Evolutionary conservation across 352 stramenopile genomes (phyloP).

Genomic region (Phytophthora macrochlamydospora): DNA sequence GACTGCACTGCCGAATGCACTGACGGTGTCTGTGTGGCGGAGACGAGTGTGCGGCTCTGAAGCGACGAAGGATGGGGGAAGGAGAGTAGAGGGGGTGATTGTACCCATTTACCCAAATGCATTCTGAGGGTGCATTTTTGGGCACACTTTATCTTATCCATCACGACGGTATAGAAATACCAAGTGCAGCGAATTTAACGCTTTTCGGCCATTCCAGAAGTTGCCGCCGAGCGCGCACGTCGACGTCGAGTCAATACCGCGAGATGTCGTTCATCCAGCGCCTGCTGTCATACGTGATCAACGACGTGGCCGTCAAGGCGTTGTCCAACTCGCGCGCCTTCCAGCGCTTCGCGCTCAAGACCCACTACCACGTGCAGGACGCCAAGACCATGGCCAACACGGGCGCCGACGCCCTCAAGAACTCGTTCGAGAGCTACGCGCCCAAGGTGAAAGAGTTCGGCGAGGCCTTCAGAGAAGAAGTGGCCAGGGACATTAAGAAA

Average conservation of each 20-base stretch:
- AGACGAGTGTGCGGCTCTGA: constrained; percentile 21
- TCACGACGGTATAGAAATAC: no score
- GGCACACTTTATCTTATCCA: background rate
- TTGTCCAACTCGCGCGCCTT: constrained; percentile 82
- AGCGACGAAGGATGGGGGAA: constrained; percentile 24
- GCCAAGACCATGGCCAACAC: constrained; percentile 74
- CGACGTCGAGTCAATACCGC: background rate
- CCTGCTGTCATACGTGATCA: constrained; percentile 80
- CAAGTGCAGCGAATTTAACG: no score
- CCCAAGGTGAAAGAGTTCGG: constrained; percentile 83
- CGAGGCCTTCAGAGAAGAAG: constrained; percentile 72
- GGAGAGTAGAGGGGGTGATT: constrained; percentile 14
- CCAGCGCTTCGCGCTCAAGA: constrained; percentile 87
- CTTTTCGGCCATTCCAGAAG: constrained; percentile 25
- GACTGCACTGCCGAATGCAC: background rate
- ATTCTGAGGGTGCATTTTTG: constrained; percentile 20
- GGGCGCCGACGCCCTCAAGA: constrained; percentile 50
- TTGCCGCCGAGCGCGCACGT: constrained; percentile 3
- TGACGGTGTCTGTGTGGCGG: constrained; percentile 21
- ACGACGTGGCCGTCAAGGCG: constrained; percentile 86
- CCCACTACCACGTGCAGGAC: constrained; percentile 83
- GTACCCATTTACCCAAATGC: no score
- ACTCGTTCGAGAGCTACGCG: constrained; percentile 58
- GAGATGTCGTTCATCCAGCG: constrained; percentile 85
- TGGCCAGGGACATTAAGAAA: constrained; percentile 74